These are phyloP conservation scores for Odonthalia washingtoniensis DNA, from an alignment of 31 red algal genomes.

Conservation along the genomic window DNA sequence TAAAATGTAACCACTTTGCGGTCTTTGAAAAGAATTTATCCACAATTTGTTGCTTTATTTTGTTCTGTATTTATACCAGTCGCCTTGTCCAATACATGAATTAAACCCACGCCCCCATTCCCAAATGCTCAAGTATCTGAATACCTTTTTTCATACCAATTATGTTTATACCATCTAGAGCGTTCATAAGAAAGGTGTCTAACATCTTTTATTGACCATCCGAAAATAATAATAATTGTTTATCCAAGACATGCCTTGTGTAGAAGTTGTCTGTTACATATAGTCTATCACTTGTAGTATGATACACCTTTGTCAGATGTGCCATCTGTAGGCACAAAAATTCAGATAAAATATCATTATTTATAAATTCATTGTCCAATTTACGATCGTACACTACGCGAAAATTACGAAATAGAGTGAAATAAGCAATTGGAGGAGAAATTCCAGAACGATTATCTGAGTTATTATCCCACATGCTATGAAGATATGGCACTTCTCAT, in stretches of 20 bases:
- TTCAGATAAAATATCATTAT: no score
- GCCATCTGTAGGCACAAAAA: neutral
- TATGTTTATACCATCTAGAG: conserved; percentile 16
- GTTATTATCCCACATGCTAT: no score
- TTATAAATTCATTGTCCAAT: neutral
- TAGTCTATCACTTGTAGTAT: conserved; percentile 6
- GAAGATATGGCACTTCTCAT: no score
- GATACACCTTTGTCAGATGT: conserved; percentile 33
- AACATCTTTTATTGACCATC: conserved; percentile 24
- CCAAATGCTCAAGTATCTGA: neutral
- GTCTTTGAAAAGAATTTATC: no score
- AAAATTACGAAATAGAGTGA: neutral
- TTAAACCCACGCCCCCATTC: neutral
- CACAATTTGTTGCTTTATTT: neutral
- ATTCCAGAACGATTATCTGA: no score
- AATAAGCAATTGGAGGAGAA: neutral
- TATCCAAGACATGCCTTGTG: conserved; percentile 28
- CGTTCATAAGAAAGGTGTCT: conserved; percentile 5
- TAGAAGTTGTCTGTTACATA: conserved; percentile 39
- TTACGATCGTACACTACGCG: neutral
- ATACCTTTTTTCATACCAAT: neutral
- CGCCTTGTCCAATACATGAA: neutral
- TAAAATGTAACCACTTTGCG: neutral
- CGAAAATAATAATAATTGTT: neutral
- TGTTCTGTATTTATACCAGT: neutral